A percentile compares a stretch with the other conserved stretches of the same genome.
Conservation (phyloP, 2,329 filamentous ascomycete species). For the Phialophora expanda region DNA sequence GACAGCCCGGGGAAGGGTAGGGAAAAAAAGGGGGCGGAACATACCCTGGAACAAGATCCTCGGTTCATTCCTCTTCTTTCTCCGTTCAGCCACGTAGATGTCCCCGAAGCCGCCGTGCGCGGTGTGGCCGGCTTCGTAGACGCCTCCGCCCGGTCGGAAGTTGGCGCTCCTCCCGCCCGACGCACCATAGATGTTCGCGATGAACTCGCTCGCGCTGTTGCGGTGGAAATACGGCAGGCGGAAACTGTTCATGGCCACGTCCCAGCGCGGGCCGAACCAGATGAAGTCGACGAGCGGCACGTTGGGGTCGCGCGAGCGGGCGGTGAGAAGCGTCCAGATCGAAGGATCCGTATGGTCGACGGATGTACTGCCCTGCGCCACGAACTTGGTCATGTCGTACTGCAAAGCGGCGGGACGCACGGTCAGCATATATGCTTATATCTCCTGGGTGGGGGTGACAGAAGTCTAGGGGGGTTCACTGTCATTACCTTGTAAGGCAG, state of each 20-base stretch:
- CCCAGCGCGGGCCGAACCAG: slow-evolving; percentile 49
- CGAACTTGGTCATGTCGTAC: slow-evolving; percentile 49
- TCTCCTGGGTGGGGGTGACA: background rate
- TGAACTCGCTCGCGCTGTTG: slow-evolving; percentile 49
- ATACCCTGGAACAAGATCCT: slow-evolving; percentile 16
- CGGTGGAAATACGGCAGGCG: slow-evolving; percentile 51
- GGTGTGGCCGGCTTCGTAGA: slow-evolving; percentile 20
- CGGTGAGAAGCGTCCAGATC: slow-evolving; percentile 49
- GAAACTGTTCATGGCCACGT: slow-evolving; percentile 48
- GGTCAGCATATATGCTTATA: background rate
- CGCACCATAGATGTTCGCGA: slow-evolving; percentile 42
- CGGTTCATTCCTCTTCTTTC: slow-evolving; percentile 14
- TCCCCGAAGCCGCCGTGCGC: slow-evolving; percentile 19
- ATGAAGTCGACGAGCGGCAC: slow-evolving; percentile 46
- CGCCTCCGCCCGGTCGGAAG: slow-evolving; percentile 21
- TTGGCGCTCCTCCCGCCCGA: slow-evolving; percentile 17
- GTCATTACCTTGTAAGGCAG: slow-evolving; percentile 45
- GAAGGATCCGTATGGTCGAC: slow-evolving; percentile 50
- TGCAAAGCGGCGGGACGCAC: background rate
- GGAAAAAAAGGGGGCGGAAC: background rate
- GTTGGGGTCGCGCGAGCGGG: slow-evolving; percentile 42
- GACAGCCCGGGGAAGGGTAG: no score
- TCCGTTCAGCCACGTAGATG: slow-evolving; percentile 12
- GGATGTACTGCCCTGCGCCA: slow-evolving; percentile 48
- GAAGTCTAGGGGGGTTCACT: no score